These are phyloP conservation scores for Fulvia fulva DNA, from an alignment of 2,329 filamentous ascomycete genomes.

Conservation along the genomic window DNA sequence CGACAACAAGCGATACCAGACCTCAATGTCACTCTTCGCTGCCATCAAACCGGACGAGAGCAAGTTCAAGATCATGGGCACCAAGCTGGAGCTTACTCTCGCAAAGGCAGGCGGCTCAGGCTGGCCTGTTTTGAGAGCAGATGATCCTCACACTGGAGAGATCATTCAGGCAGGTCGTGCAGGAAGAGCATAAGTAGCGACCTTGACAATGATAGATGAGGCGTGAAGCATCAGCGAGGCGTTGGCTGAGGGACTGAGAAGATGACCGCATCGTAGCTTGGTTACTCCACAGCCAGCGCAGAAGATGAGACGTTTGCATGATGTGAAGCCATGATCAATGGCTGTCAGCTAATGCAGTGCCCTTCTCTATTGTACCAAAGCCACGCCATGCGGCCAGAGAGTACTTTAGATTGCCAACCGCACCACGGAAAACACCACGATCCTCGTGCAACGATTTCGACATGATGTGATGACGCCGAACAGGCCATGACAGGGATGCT, in stretches of 20 bases:
- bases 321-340: neutral
- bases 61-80: slow-evolving; percentile 76
- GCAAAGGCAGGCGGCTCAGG: slow-evolving; percentile 69
- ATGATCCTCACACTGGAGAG: slow-evolving; percentile 69
- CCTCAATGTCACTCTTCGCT: slow-evolving; percentile 70
- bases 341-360: neutral
- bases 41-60: slow-evolving; percentile 71
- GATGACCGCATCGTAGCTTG: neutral
- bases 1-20: slow-evolving; percentile 78
- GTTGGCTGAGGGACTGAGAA: slow-evolving; percentile 4
- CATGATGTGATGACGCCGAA: neutral
- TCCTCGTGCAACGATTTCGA: neutral
- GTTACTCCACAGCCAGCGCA: neutral
- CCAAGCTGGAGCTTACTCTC: slow-evolving; percentile 79
- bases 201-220: neutral
- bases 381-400: neutral
- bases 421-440: neutral
- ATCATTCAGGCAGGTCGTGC: slow-evolving; percentile 88
- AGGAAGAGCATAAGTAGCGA: slow-evolving; percentile 45
- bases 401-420: neutral
- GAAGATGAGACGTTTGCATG: neutral
- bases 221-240: slow-evolving; percentile 8
- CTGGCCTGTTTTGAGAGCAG: slow-evolving; percentile 80
- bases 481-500: neutral
- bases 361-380: neutral